phyloP scores from a whole-genome alignment of 2,329 filamentous ascomycete species.

The Aspergillus sergii region DNA sequence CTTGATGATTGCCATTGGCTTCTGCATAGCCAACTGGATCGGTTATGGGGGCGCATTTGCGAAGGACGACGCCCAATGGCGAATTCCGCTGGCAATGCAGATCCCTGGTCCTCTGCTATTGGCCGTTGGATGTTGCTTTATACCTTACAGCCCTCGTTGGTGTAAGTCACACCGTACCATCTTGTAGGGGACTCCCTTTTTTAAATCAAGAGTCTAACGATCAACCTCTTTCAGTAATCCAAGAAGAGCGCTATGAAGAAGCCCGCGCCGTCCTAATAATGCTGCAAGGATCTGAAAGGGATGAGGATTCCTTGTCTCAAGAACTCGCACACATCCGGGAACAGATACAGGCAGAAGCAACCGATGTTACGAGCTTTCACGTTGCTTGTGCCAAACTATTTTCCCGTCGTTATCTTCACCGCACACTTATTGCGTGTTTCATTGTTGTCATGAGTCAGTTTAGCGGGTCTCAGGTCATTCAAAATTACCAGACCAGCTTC shows the following conservation, averaged over 20 bases:
- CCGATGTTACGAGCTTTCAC: constrained; percentile 9
- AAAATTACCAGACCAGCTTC: constrained; percentile 43
- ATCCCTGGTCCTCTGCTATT: constrained; percentile 18
- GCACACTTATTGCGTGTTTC: constrained; percentile 36
- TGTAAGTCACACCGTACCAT: constrained; percentile 7
- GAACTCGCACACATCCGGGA: constrained; percentile 17
- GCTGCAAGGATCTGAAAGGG: background rate
- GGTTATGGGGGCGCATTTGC: constrained; percentile 34
- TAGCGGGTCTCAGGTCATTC: constrained; percentile 39
- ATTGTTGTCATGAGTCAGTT: constrained; percentile 40
- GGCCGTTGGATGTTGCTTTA: constrained; percentile 19
- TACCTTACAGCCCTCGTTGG: constrained; percentile 20
- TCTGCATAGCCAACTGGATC: constrained; percentile 44
- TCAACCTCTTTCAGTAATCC: constrained; percentile 4
- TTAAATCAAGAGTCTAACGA: background rate
- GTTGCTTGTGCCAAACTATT: constrained; percentile 14
- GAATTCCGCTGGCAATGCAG: constrained; percentile 22
- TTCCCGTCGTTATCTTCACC: constrained; percentile 26
- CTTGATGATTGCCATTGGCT: constrained; percentile 41
- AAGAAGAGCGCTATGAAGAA: constrained; percentile 15
- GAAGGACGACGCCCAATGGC: constrained; percentile 19
- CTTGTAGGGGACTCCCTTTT: background rate
- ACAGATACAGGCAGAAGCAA: constrained; percentile 17
- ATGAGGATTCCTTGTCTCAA: constrained; percentile 6
- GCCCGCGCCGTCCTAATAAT: constrained; percentile 9